Percentiles rank a stretch among this genome's conserved stretches.
Conservation (phyloP, 2,329 filamentous ascomycete genomes). For the Alternaria sp. region DNA sequence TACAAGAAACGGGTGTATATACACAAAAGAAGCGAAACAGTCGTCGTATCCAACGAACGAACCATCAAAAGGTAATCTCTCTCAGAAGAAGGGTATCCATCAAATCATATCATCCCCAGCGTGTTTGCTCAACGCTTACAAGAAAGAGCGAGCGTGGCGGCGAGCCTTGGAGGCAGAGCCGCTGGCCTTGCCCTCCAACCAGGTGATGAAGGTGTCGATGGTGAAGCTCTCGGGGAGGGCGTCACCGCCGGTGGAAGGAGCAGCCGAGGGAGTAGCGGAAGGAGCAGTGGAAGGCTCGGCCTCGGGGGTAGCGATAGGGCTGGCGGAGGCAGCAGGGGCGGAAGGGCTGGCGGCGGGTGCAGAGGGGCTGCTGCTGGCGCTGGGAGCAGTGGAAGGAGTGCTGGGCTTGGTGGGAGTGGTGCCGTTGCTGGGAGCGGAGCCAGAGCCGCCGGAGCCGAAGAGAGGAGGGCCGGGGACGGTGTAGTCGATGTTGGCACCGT, state of each 20-base stretch:
- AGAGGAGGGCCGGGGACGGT: conserved; percentile 53
- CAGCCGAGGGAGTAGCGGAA: conserved; percentile 11
- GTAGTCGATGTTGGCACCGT: conserved; percentile 45
- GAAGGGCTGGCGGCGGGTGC: conserved; percentile 14
- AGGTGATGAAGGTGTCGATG: conserved; percentile 41
- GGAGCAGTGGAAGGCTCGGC: neutral
- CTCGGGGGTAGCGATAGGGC: conserved; percentile 5
- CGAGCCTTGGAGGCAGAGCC: conserved; percentile 27
- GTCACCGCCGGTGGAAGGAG: conserved; percentile 18
- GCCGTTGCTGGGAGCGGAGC: conserved; percentile 8
- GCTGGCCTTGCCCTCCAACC: conserved; percentile 38
- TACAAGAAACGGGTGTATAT: conserved; percentile 21
- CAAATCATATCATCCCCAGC: neutral
- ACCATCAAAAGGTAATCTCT: neutral
- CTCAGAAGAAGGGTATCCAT: conserved; percentile 2
- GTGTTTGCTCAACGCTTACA: conserved; percentile 4
- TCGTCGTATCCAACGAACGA: conserved; percentile 19
- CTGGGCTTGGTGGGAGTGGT: conserved; percentile 20
- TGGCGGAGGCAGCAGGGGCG: conserved; percentile 5
- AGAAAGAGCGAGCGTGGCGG: conserved; percentile 37
- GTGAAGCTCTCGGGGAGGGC: conserved; percentile 41
- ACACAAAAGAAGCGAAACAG: conserved; percentile 23
- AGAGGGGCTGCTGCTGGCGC: conserved; percentile 11
- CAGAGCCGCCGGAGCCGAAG: conserved; percentile 16
- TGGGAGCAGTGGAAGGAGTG: conserved; percentile 11